These are phyloP conservation scores for Russula sp. DNA, from an alignment of 768 basidiomycete species.

Conservation along the genomic window DNA sequence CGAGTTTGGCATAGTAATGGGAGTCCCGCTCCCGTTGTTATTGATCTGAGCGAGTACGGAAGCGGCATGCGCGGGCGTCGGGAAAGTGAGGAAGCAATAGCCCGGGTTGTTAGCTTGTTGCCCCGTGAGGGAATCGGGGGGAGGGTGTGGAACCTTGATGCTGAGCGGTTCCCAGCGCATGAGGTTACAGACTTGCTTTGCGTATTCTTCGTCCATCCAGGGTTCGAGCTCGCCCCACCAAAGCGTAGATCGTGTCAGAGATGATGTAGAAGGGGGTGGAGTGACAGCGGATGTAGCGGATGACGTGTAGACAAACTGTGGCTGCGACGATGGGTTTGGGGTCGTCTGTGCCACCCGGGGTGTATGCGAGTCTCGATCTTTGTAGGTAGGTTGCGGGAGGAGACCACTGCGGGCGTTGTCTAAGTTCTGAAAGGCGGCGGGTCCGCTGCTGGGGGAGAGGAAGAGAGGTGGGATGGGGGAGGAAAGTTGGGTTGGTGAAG, in stretches of 20 bases:
- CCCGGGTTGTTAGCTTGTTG: constrained; percentile 80
- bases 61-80: constrained; percentile 63
- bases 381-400: constrained; percentile 36
- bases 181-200: constrained; percentile 77
- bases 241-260: constrained; percentile 55
- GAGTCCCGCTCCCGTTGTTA: constrained; percentile 40
- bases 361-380: constrained; percentile 34
- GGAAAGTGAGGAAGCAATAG: constrained; percentile 86
- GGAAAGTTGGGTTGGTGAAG: constrained; percentile 45
- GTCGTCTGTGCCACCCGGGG: constrained; percentile 24
- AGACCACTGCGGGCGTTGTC: constrained; percentile 25
- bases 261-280: constrained; percentile 34
- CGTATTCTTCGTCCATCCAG: constrained; percentile 98
- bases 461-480: constrained; percentile 38
- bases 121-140: constrained; percentile 53
- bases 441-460: constrained; percentile 32
- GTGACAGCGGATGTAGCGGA: constrained; percentile 34
- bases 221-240: constrained; percentile 89
- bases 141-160: constrained; percentile 67
- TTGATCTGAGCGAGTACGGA: constrained; percentile 69
- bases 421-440: constrained; percentile 30
- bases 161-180: constrained; percentile 83
- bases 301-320: constrained; percentile 33
- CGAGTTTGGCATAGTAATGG: constrained; percentile 83
- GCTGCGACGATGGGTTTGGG: constrained; percentile 31